phyloP scores from a whole-genome alignment of 306 rosid species.

The Quercus wislizeni region DNA sequence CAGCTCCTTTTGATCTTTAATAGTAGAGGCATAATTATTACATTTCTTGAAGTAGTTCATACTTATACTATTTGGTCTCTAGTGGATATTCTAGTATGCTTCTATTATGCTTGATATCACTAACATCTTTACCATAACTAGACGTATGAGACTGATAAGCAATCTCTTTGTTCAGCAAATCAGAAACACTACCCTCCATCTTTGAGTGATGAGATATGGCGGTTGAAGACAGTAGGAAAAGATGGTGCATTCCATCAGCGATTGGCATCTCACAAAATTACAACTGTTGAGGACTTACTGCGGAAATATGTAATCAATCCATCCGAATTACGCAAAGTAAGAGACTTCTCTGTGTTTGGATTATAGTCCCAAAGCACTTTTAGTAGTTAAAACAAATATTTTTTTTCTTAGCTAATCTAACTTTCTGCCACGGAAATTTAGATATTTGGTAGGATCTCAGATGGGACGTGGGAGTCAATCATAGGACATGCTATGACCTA shows the following conservation, averaged over 20 bases:
- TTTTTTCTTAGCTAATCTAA: not conserved
- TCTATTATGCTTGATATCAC: not conserved
- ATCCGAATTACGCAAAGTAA: constrained; percentile 36
- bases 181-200: constrained; percentile 58
- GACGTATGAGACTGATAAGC: constrained; percentile 14
- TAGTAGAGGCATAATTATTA: not conserved
- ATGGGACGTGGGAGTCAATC: constrained; percentile 38
- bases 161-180: constrained; percentile 40
- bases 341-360: not conserved
- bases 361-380: not conserved
- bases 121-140: not conserved
- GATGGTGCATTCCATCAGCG: constrained; percentile 34
- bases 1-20: not conserved
- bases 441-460: constrained; percentile 40
- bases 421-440: constrained; percentile 29
- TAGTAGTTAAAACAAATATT: not conserved
- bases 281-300: constrained; percentile 47
- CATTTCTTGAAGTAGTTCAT: not conserved
- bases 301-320: constrained; percentile 20
- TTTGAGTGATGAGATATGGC: constrained; percentile 56
- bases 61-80: not conserved
- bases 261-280: constrained; percentile 26
- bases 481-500: constrained; percentile 49
- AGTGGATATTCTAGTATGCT: not conserved
- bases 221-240: constrained; percentile 53